A percentile compares a stretch with the other conserved stretches of the same genome.
These are phyloP conservation scores for Curvularia spicifera DNA, from an alignment of 2,329 filamentous ascomycete species.

Conservation along the genomic window DNA sequence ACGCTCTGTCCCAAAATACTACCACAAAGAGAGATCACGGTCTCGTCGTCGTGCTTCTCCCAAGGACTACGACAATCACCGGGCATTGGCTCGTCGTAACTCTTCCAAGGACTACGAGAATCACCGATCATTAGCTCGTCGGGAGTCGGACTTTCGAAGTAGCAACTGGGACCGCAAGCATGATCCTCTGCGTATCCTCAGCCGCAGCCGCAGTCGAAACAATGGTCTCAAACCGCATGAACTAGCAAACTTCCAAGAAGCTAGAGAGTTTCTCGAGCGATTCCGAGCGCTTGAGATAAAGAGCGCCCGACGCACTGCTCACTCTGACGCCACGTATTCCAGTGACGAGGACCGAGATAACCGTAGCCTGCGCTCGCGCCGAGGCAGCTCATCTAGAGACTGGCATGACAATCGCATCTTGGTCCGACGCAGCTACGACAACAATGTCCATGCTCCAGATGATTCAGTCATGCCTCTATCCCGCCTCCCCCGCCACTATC, in stretches of 20 bases:
- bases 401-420: not conserved
- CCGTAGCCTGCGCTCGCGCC: not conserved
- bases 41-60: not conserved
- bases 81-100: not conserved
- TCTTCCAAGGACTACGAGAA: not conserved
- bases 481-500: not conserved
- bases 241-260: not conserved
- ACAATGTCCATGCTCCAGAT: not conserved
- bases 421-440: not conserved
- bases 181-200: not conserved
- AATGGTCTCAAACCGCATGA: not conserved
- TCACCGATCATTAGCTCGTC: not conserved
- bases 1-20: not conserved
- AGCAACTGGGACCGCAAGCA: conserved; percentile 2
- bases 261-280: not conserved
- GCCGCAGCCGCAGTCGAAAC: not conserved
- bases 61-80: not conserved
- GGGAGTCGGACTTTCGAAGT: not conserved
- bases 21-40: not conserved
- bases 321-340: not conserved
- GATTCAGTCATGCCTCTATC: not conserved
- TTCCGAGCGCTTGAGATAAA: conserved; percentile 3
- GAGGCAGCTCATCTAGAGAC: not conserved
- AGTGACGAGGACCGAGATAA: not conserved
- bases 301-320: not conserved